Evolutionary conservation across 768 basidiomycete genomes (phyloP).

Genomic region (Pisolithus orientalis): DNA sequence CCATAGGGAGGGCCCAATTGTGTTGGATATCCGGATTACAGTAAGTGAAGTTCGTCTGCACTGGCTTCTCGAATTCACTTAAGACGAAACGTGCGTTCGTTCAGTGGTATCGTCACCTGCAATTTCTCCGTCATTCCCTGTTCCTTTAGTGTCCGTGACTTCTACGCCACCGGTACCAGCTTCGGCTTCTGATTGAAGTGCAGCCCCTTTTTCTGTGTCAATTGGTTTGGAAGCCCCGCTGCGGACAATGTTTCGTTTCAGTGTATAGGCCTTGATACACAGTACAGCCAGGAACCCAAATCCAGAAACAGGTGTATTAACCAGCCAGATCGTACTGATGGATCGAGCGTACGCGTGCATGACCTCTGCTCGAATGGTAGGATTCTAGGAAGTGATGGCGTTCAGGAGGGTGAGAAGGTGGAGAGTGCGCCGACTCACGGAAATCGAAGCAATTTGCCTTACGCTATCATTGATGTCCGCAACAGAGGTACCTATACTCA

Average conservation of each 20-base stretch:
- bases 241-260: constrained; percentile 23
- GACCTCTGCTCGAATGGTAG: constrained; percentile 23
- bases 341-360: constrained; percentile 32
- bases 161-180: not conserved
- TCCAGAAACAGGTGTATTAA: constrained; percentile 27
- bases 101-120: not conserved
- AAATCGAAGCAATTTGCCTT: constrained; percentile 31
- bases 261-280: constrained; percentile 31
- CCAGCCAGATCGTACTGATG: constrained; percentile 35
- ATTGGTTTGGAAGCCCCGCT: constrained; percentile 7
- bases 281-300: constrained; percentile 27
- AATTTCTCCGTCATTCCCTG: not conserved
- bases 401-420: constrained; percentile 6
- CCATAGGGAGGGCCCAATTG: too few species aligned
- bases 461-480: constrained; percentile 43
- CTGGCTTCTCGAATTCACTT: not conserved
- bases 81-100: constrained; percentile 1
- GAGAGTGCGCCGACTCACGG: constrained; percentile 13
- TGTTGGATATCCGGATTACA: too few species aligned
- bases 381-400: constrained; percentile 16
- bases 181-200: not conserved
- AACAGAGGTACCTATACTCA: constrained; percentile 35
- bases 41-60: too few species aligned
- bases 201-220: constrained; percentile 27
- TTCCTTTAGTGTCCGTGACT: not conserved